A percentile compares a stretch with the other conserved stretches of the same genome.
These are phyloP conservation scores for Sphagnum tenellum DNA, from an alignment of 225 moss, liverwort and hornwort species.

Conservation along the genomic window DNA sequence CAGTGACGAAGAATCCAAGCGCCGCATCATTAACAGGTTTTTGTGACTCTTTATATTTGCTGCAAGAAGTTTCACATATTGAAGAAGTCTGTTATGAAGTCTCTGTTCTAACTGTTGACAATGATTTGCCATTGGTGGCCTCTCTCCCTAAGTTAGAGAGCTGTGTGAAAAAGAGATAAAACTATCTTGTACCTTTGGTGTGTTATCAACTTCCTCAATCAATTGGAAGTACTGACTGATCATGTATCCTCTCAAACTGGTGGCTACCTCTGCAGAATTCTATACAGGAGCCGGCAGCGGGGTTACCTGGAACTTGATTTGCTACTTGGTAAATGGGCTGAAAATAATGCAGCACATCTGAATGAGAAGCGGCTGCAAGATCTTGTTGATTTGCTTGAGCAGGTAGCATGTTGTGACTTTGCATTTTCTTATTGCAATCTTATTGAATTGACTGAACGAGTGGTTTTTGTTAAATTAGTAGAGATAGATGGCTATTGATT, in stretches of 20 bases:
- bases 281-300: constrained; percentile 90
- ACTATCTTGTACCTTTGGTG: too few relatives aligned
- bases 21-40: constrained; percentile 36
- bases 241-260: too few relatives aligned
- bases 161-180: too few relatives aligned
- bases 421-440: too few relatives aligned
- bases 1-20: constrained; percentile 20
- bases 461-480: background rate
- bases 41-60: background rate
- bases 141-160: background rate
- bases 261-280: constrained; percentile 30
- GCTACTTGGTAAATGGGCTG: constrained; percentile 87
- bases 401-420: constrained; percentile 12
- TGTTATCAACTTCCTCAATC: too few relatives aligned
- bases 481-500: background rate
- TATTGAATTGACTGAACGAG: background rate
- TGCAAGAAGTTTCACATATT: background rate
- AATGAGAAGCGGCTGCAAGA: constrained; percentile 60
- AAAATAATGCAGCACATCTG: constrained; percentile 57
- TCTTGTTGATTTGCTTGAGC: constrained; percentile 71
- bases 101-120: background rate
- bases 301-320: constrained; percentile 95
- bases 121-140: background rate
- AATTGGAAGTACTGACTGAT: too few relatives aligned
- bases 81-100: background rate